Conservation (phyloP, 2,329 filamentous ascomycete species). For the Drechslerella stenobrocha region DNA sequence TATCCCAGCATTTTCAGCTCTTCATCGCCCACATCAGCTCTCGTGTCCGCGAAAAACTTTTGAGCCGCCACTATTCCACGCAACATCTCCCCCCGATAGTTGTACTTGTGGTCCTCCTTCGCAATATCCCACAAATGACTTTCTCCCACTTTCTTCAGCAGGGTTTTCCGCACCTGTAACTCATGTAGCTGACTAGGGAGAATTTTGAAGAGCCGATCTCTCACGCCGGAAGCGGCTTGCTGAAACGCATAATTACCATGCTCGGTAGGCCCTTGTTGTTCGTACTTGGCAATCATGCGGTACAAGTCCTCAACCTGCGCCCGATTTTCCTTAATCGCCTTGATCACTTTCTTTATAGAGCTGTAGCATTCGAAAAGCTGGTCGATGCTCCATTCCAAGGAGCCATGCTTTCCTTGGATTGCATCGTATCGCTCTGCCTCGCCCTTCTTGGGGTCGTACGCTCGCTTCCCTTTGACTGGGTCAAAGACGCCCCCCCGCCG, state of each 20-base stretch:
- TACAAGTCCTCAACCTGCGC: not conserved
- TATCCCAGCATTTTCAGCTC: slow-evolving; percentile 8
- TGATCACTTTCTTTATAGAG: not conserved
- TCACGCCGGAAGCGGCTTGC: too few species aligned
- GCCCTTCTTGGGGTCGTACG: slow-evolving; percentile 7
- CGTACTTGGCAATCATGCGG: not conserved
- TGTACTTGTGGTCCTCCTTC: slow-evolving; percentile 16
- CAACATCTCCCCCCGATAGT: slow-evolving; percentile 21
- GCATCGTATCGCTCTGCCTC: slow-evolving; percentile 26
- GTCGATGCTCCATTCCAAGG: slow-evolving; percentile 20
- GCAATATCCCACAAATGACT: slow-evolving; percentile 32
- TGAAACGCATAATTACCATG: too few species aligned
- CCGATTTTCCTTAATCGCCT: not conserved
- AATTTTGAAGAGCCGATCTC: too few species aligned
- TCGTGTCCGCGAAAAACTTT: slow-evolving; percentile 11
- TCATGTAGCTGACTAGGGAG: slow-evolving; percentile 1
- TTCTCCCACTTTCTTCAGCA: slow-evolving; percentile 24
- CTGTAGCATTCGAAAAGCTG: slow-evolving; percentile 36
- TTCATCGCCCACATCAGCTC: not conserved
- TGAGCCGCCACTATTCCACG: slow-evolving; percentile 14
- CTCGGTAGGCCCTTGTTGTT: slow-evolving; percentile 1
- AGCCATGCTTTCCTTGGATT: slow-evolving; percentile 1
- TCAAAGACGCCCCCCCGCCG: slow-evolving; percentile 12
- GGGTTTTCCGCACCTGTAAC: slow-evolving; percentile 11
- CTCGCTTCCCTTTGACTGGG: slow-evolving; percentile 11